Evolutionary conservation across 805 yeast species (phyloP).

Genomic region (Cyberlindnera mrakii): DNA sequence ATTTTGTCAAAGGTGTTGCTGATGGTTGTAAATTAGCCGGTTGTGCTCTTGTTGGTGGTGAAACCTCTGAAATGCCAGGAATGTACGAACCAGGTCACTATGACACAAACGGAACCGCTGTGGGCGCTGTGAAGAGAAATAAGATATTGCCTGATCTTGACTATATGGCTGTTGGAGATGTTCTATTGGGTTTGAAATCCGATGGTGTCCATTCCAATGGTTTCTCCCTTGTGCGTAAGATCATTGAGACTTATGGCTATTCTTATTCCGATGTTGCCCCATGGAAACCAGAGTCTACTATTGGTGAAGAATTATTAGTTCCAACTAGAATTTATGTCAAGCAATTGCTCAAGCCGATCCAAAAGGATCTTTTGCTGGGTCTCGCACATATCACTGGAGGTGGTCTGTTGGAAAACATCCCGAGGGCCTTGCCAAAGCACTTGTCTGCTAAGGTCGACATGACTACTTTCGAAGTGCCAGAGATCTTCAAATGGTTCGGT

Average conservation of each 20-base stretch:
- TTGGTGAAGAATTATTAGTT: slow-evolving; percentile 79
- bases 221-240: slow-evolving; percentile 87
- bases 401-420: slow-evolving; percentile 92
- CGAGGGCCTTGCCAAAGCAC: slow-evolving; percentile 82
- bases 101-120: slow-evolving; percentile 97
- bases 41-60: slow-evolving; percentile 98
- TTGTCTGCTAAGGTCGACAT: slow-evolving; percentile 80
- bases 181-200: slow-evolving; percentile 80
- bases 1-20: slow-evolving; percentile 92
- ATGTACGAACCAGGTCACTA: slow-evolving; percentile 94
- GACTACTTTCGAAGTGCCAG: slow-evolving; percentile 76
- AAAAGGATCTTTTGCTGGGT: slow-evolving; percentile 67
- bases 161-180: slow-evolving; percentile 72
- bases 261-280: slow-evolving; percentile 77
- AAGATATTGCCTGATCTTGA: slow-evolving; percentile 67
- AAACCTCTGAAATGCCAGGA: slow-evolving; percentile 99
- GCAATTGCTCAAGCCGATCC: slow-evolving; percentile 72
- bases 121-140: slow-evolving; percentile 84
- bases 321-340: slow-evolving; percentile 96
- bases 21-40: slow-evolving; percentile 93
- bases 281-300: slow-evolving; percentile 64
- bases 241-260: slow-evolving; percentile 71
- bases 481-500: slow-evolving; percentile 92
- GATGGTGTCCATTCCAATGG: slow-evolving; percentile 97
- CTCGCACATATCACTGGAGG: slow-evolving; percentile 98